These are phyloP conservation scores for Porphyrellus sp. DNA, from an alignment of 1,284 basidiomycete species.

Conservation along the genomic window DNA sequence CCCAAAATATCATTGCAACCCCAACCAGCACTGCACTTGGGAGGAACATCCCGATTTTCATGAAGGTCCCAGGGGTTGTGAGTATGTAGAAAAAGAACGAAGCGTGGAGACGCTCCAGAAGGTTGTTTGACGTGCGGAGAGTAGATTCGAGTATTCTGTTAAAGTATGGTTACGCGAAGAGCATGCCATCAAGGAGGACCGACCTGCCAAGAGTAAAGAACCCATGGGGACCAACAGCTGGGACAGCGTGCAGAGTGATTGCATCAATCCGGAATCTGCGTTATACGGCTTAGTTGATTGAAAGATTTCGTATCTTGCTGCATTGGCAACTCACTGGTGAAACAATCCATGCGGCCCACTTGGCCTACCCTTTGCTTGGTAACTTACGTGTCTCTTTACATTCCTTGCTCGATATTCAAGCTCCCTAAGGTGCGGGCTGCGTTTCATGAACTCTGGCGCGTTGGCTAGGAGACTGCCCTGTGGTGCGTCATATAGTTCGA, in stretches of 20 bases:
- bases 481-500: slow-evolving; percentile 47
- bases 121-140: slow-evolving; percentile 85
- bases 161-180: not conserved
- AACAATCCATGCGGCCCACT: slow-evolving; percentile 80
- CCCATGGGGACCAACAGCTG: slow-evolving; percentile 89
- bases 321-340: slow-evolving; percentile 55
- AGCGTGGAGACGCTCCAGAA: slow-evolving; percentile 90
- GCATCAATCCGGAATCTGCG: slow-evolving; percentile 90
- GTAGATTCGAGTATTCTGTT: slow-evolving; percentile 78
- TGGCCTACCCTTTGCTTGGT: slow-evolving; percentile 66
- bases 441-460: slow-evolving; percentile 45
- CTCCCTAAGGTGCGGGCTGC: slow-evolving; percentile 44
- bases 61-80: slow-evolving; percentile 70
- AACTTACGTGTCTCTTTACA: slow-evolving; percentile 60
- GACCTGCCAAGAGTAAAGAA: slow-evolving; percentile 90
- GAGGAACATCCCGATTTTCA: slow-evolving; percentile 87
- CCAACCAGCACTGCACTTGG: slow-evolving; percentile 83
- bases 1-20: slow-evolving; percentile 78
- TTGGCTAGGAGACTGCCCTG: slow-evolving; percentile 41
- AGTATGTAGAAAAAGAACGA: slow-evolving; percentile 95
- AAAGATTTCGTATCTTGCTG: not conserved
- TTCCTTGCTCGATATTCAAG: slow-evolving; percentile 62
- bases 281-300: slow-evolving; percentile 12
- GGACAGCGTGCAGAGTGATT: slow-evolving; percentile 85
- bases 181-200: slow-evolving; percentile 18